Base-by-base conservation (phyloP, 2,329 filamentous ascomycete genomes). In the Fusarium newnesense region DNA sequence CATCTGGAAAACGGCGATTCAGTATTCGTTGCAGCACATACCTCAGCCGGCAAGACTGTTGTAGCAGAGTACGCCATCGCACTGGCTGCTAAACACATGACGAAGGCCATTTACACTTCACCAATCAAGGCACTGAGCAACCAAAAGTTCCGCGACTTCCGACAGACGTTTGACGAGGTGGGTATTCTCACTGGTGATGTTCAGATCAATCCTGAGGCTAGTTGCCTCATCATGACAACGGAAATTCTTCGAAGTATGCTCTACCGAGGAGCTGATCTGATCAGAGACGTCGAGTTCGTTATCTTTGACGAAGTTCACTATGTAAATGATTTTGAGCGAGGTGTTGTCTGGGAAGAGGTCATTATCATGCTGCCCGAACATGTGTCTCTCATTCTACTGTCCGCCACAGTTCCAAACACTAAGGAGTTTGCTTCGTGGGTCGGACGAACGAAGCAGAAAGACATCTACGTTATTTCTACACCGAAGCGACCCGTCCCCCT, bases 301-400 rank as follows among this genome's bases (percentile, higher is more conserved):
- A 98, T 99, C 54, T 99, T 99, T 72, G 96, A 99, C 78, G 96
- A 99, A 82, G 96, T 99, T 4, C 96, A 99, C 83, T 99, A 99
- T 80, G 96, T 99, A 74, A 99, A 98, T 79, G 96, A 99, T 80
- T 88, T 93, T 32, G 96, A 98, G 81, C 90, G 96, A 83, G 96
- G 96, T 78, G 96, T 99, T 10, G 96, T 99, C 0, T 99, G 96
- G 96, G 96, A 99, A 82, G 96, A 99, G 83, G 96, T 99, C 77
- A 99, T 99, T 79, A 99, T 99, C 78, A 98, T 99, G 96, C 87
- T 99, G 62, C 96, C 96, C 1, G 95, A 97, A 80, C 96, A 99
- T 83, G 94, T 99, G 43, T 97, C 96, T 4, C 88, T 99, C 28
- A 99, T 99, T 75, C 86, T 98, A 4, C 88, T 99, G 7, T 99